Conservation (phyloP, 2,329 filamentous ascomycete species). For the Cladosporium phlei region DNA sequence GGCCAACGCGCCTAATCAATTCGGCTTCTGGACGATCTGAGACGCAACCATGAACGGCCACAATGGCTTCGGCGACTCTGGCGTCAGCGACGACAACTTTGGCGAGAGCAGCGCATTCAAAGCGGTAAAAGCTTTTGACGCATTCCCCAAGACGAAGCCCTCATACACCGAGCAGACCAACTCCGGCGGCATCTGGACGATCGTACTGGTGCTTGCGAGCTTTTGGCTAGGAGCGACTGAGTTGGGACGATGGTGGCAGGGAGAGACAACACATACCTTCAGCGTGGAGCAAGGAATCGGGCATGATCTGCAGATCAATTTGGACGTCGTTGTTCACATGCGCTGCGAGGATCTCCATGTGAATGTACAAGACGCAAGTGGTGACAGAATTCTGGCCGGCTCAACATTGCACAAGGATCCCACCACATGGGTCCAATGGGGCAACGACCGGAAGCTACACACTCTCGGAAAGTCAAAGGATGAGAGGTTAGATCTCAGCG, state of each 20-base stretch:
- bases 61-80: slow-evolving; percentile 65
- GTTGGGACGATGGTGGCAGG: slow-evolving; percentile 74
- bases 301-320: slow-evolving; percentile 85
- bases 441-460: slow-evolving; percentile 59
- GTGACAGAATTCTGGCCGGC: slow-evolving; percentile 83
- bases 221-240: slow-evolving; percentile 73
- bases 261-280: slow-evolving; percentile 82
- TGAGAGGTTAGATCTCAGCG: slow-evolving; percentile 46
- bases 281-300: slow-evolving; percentile 88
- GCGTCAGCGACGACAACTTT: slow-evolving; percentile 74
- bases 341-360: slow-evolving; percentile 81
- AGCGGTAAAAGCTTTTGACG: slow-evolving; percentile 81
- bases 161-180: slow-evolving; percentile 82
- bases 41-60: slow-evolving; percentile 11
- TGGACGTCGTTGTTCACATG: slow-evolving; percentile 92
- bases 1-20: background rate
- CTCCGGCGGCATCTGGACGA: slow-evolving; percentile 89
- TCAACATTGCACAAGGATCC: slow-evolving; percentile 67
- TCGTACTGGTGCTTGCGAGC: slow-evolving; percentile 72
- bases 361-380: slow-evolving; percentile 93
- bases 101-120: slow-evolving; percentile 60
- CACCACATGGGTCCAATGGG: slow-evolving; percentile 80
- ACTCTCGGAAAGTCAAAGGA: slow-evolving; percentile 55
- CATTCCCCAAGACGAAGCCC: slow-evolving; percentile 94
- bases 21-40: background rate